Evolutionary conservation across 805 yeast species (phyloP).

Genomic region (Geotrichum ghanense): DNA sequence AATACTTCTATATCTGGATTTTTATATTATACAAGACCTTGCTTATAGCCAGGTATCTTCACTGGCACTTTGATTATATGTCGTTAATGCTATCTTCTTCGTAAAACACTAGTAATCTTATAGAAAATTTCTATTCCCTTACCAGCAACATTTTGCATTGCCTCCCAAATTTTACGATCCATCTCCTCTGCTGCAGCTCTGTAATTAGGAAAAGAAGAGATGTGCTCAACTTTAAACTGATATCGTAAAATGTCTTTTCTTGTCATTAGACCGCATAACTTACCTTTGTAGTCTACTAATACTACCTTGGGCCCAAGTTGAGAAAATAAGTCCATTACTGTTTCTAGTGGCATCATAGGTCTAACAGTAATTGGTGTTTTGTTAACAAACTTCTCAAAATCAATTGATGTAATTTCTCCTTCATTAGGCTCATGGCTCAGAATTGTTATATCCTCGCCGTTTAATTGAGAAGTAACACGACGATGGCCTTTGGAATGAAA

Average conservation of each 20-base stretch:
- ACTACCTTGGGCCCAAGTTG: conserved; percentile 73
- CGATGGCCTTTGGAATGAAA: neutral
- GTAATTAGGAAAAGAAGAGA: neutral
- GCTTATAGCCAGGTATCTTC: too few species aligned
- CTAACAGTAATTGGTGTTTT: conserved; percentile 52
- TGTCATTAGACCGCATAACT: conserved; percentile 63
- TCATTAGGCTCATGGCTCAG: too few species aligned
- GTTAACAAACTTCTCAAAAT: conserved; percentile 12
- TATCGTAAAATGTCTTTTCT: conserved; percentile 69
- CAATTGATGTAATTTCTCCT: conserved; percentile 7
- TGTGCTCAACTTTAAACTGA: conserved; percentile 14
- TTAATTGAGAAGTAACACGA: too few species aligned
- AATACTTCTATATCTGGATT: too few species aligned
- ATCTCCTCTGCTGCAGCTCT: conserved; percentile 13
- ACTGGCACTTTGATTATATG: too few species aligned
- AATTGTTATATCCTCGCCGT: too few species aligned
- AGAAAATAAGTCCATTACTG: conserved; percentile 55
- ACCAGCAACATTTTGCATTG: conserved; percentile 6
- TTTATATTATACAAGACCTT: too few species aligned
- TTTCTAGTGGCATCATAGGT: conserved; percentile 43
- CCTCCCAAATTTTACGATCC: conserved; percentile 14
- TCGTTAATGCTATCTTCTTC: neutral
- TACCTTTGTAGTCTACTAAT: conserved; percentile 45
- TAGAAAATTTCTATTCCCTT: neutral
- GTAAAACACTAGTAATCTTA: neutral